These are phyloP conservation scores for Annulohypoxylon nitens DNA, from an alignment of 495 filamentous ascomycete species.

Conservation along the genomic window DNA sequence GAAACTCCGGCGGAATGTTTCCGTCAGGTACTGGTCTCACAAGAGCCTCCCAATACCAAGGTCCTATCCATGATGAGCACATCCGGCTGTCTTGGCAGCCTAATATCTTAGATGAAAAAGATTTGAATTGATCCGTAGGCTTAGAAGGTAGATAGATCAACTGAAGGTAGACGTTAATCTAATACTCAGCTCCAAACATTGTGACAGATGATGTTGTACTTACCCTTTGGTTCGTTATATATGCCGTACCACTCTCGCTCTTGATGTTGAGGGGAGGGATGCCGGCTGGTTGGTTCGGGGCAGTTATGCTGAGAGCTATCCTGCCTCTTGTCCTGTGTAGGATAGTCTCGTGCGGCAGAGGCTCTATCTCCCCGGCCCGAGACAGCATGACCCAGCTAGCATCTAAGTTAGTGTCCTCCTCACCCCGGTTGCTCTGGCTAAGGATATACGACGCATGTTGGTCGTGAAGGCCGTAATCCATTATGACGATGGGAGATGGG, in stretches of 20 bases:
- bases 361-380: slow-evolving; percentile 63
- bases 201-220: slow-evolving; percentile 36
- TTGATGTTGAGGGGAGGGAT: slow-evolving; percentile 61
- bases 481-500: slow-evolving; percentile 42
- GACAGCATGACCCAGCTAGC: slow-evolving; percentile 68
- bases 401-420: slow-evolving; percentile 60
- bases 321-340: slow-evolving; percentile 60
- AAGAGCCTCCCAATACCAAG: slow-evolving; percentile 88
- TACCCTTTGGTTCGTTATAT: slow-evolving; percentile 93
- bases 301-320: slow-evolving; percentile 60
- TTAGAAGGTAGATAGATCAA: slow-evolving; percentile 88
- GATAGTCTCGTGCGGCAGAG: slow-evolving; percentile 62
- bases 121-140: slow-evolving; percentile 77
- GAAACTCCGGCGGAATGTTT: slow-evolving; percentile 81
- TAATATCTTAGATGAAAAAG: slow-evolving; percentile 89
- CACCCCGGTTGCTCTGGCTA: slow-evolving; percentile 50
- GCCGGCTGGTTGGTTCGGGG: slow-evolving; percentile 58
- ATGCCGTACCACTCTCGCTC: slow-evolving; percentile 67
- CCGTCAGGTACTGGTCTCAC: slow-evolving; percentile 85
- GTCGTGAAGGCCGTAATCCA: slow-evolving; percentile 63
- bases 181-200: slow-evolving; percentile 10
- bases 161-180: slow-evolving; percentile 58
- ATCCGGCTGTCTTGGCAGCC: slow-evolving; percentile 91
- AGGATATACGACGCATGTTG: slow-evolving; percentile 57
- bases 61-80: slow-evolving; percentile 92